Evolutionary conservation across 495 filamentous ascomycete genomes (phyloP), one percentile per base, ranked within the genome.

Genomic region (Aspergillus ostianus): DNA sequence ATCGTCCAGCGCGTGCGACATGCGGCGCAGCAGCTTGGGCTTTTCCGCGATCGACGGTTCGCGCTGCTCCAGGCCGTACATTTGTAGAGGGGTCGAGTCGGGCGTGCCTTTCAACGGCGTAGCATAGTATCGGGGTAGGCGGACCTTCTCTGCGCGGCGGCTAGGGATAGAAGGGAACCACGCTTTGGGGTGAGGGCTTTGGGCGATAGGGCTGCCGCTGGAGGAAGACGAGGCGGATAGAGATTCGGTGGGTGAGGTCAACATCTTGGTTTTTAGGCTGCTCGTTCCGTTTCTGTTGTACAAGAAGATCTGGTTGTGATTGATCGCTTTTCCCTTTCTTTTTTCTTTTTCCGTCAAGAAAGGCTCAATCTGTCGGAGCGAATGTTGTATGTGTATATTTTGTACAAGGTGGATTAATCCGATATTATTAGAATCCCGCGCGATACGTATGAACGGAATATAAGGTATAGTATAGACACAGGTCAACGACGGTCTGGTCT

Each of bases 1-100:
- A 51, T 77, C 73, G 59, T 68, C 75, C 27, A 78, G 70, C 46
- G 70, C 73, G 58, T 75, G 69, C 19, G 75, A 78, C 58, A 78
- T 67, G 21, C 75, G 72, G 57, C 60, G 67, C 51, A 77, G 53
- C n/a, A 74, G 67, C 23, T 69, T 71, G 50, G 73, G 63, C 51
- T 63, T 66, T 51, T 74, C 64, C 50, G 59, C 57, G 60, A 77
- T 69, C 13, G 77, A 76, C 23, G 73, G 70, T 17, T 70, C 67
- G 57, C 75, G 72, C 56, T 73, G 65, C 47, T 78, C 75, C 23
- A 73, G 60, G 56, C 77, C 77, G 53, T 78, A 78, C 52, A 73
- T 30, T 36, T 74, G 62, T 0, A 77, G 56, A 2, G 77, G 77
- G 15, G 72, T 78, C 46, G 71, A 71, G 9, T 69, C 67, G 10